Evolutionary conservation across 495 filamentous ascomycete genomes (phyloP).

Genomic region (Xylaria longipes): DNA sequence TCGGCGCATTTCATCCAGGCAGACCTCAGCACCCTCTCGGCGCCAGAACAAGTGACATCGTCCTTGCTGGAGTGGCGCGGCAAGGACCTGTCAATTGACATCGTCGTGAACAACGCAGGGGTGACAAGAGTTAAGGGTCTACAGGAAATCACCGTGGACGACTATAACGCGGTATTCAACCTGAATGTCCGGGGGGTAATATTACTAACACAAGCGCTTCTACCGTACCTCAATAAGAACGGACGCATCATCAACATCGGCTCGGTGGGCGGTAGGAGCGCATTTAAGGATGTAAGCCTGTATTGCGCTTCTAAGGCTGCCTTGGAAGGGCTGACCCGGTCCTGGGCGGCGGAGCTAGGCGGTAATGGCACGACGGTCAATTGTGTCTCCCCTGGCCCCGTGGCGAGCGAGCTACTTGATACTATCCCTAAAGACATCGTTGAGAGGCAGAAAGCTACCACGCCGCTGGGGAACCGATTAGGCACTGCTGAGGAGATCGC

Average conservation of each 20-base stretch:
- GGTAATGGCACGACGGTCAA: constrained; percentile 68
- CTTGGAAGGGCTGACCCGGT: constrained; percentile 70
- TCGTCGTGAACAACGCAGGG: constrained; percentile 67
- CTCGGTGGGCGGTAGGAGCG: constrained; percentile 53
- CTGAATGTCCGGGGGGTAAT: constrained; percentile 70
- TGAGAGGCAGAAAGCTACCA: constrained; percentile 56
- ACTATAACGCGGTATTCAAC: constrained; percentile 60
- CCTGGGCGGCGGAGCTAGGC: constrained; percentile 67
- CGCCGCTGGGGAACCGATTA: constrained; percentile 57
- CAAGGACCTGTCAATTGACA: constrained; percentile 59
- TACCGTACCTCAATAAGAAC: constrained; percentile 53
- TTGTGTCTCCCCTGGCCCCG: constrained; percentile 67
- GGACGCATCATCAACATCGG: constrained; percentile 64
- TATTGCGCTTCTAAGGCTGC: constrained; percentile 70
- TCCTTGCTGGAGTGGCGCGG: constrained; percentile 25
- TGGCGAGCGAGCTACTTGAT: constrained; percentile 65
- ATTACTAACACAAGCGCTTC: constrained; percentile 63
- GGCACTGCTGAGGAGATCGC: constrained; percentile 68
- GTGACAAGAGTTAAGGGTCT: constrained; percentile 57
- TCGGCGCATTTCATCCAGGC: constrained; percentile 20
- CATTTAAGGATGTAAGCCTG: constrained; percentile 47
- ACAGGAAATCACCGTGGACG: constrained; percentile 58
- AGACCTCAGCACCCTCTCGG: constrained; percentile 29
- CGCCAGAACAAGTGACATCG: constrained; percentile 9
- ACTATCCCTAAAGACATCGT: constrained; percentile 60